Percentiles rank a stretch among this genome's conserved stretches.
phyloP scores from a whole-genome alignment of 2,329 filamentous ascomycete genomes.

The Exophiala lecanii-corni region DNA sequence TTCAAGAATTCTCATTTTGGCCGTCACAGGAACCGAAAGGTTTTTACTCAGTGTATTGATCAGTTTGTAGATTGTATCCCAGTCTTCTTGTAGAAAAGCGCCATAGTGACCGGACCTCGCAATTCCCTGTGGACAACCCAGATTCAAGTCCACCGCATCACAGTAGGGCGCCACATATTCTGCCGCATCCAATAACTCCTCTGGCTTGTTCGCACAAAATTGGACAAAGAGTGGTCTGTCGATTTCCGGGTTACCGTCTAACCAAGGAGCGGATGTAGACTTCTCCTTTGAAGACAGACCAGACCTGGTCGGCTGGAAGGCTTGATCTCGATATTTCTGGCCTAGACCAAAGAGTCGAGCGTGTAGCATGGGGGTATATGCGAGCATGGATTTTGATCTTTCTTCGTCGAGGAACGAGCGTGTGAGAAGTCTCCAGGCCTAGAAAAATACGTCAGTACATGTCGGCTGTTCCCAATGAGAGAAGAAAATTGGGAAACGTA shows the following conservation, averaged over 20 bases:
- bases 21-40: constrained; percentile 79
- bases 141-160: constrained; percentile 85
- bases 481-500: constrained; percentile 44
- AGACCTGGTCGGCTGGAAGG: constrained; percentile 68
- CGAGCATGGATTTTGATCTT: constrained; percentile 63
- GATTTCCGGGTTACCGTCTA: constrained; percentile 80
- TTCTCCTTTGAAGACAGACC: constrained; percentile 31
- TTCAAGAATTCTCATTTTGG: constrained; percentile 88
- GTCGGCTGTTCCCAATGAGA: neutral
- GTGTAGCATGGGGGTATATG: constrained; percentile 96
- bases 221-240: constrained; percentile 93
- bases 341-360: constrained; percentile 79
- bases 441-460: constrained; percentile 17
- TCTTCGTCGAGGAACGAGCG: constrained; percentile 77
- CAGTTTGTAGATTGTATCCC: constrained; percentile 73
- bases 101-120: constrained; percentile 87
- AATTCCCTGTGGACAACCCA: constrained; percentile 95
- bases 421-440: constrained; percentile 97
- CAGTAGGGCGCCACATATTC: constrained; percentile 76
- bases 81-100: constrained; percentile 90
- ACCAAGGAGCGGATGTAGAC: constrained; percentile 47
- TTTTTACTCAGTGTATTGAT: constrained; percentile 77
- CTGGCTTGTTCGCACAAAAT: constrained; percentile 64
- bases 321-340: constrained; percentile 67
- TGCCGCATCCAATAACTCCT: constrained; percentile 59